Evolutionary conservation across 805 yeast genomes (phyloP), one percentile per base, ranked within the genome.

Genomic region (Schwanniomyces pseudopolymorphus): DNA sequence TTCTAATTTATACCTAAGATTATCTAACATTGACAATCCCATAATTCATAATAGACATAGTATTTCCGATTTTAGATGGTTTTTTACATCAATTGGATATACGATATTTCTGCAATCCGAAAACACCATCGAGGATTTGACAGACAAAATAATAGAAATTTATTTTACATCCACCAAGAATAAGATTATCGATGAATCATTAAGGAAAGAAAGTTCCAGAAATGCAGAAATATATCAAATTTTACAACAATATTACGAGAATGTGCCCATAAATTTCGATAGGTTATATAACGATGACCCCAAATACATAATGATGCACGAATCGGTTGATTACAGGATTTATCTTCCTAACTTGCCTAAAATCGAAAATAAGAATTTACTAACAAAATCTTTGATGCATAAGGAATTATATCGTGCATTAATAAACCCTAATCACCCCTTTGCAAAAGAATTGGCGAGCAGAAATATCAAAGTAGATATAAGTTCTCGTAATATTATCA

Each of bases 351-450:
- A 61, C 4, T 60, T 71, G 35, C 76, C 76, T 7, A 55, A 46
- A 42, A 57, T 71, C 27, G 44, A 56, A 9, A 55, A 67, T 42
- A 60, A 60, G 41, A 55, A 55, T 17, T 49, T 67, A 19, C 52
- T 70, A 19, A 64, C 64, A 6, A 66, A 66, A 47, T 63, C 72
- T 0, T 61, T 71, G 40, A 58, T 70, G 51, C 76, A 71, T 45
- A 66, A 69, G 51, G 76, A 71, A 46, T 55, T 69, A 5, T 62
- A 63, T 43, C 50, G 69, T 10, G 68, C 66, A 4, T 52, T 69
- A 22, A 49, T 61, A 8, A 49, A 49, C 13, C 58, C 67, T 8
- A 50, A 53, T 5, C 75, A 71, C 50, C 42, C 49, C 1, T 61
- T 71, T 33, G 61, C 61, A 6, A 39, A 49, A 7, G 38, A 45